These are phyloP conservation scores for Mortierella sp. DNA, from an alignment of 371 early-diverging fungal genomes.

Conservation along the genomic window DNA sequence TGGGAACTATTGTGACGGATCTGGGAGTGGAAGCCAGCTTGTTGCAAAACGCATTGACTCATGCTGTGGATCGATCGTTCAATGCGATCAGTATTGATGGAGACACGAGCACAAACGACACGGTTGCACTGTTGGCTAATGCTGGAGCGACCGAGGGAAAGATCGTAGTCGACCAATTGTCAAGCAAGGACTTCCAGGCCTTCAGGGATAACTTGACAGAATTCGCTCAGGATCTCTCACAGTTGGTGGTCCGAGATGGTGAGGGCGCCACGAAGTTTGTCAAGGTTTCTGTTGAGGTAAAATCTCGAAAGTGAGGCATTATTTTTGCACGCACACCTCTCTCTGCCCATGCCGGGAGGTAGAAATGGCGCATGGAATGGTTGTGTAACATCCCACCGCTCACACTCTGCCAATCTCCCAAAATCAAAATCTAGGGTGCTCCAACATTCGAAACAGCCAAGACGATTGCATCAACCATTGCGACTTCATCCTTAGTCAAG, in stretches of 20 bases:
- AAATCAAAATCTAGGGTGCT: conserved; percentile 68
- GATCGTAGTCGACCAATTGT: conserved; percentile 56
- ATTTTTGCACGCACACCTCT: not conserved
- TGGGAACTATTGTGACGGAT: conserved; percentile 91
- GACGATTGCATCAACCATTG: conserved; percentile 85
- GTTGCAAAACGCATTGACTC: conserved; percentile 77
- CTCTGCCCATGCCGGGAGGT: too few species aligned
- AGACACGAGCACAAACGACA: conserved; percentile 97
- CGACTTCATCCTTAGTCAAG: conserved; percentile 93
- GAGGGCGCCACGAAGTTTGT: conserved; percentile 98
- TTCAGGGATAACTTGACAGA: conserved; percentile 81
- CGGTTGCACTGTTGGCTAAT: conserved; percentile 89
- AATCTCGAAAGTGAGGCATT: not conserved
- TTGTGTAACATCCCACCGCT: too few species aligned
- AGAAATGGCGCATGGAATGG: too few species aligned
- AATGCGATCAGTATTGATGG: conserved; percentile 96
- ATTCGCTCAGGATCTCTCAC: conserved; percentile 86
- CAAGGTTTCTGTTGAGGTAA: conserved; percentile 85
- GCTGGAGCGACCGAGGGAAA: conserved; percentile 69
- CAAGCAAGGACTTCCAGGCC: conserved; percentile 63
- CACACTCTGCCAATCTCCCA: not conserved
- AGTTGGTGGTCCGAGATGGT: conserved; percentile 92
- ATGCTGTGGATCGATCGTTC: conserved; percentile 91
- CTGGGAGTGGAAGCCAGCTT: conserved; percentile 68
- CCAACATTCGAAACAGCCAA: conserved; percentile 80